phyloP scores from a whole-genome alignment of 331 rosid genomes.

The Acacia concinna region DNA sequence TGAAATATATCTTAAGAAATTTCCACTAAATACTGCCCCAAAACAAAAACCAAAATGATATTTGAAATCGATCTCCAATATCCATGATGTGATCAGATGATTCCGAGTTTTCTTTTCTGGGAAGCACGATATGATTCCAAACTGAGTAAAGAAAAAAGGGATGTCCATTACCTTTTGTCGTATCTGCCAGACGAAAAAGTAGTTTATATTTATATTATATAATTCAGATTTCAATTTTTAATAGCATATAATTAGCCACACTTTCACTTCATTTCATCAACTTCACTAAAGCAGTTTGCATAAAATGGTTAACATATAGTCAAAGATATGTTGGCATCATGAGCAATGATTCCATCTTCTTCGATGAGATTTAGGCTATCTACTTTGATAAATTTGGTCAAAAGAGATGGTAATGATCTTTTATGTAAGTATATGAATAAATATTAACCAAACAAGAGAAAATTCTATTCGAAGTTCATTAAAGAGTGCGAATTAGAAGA shows the following conservation, averaged over 20 bases:
- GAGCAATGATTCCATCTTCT: slow-evolving; percentile 33
- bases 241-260: slow-evolving; percentile 9
- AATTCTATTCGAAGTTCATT: neutral
- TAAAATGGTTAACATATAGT: slow-evolving; percentile 20
- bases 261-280: slow-evolving; percentile 2
- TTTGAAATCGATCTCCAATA: neutral
- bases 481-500: neutral
- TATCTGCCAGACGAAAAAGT: slow-evolving; percentile 8
- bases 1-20: neutral
- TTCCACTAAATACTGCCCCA: neutral
- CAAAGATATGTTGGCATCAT: slow-evolving; percentile 37
- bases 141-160: slow-evolving; percentile 15
- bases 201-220: neutral
- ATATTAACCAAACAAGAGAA: neutral
- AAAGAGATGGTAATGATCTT: neutral
- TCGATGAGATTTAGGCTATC: neutral
- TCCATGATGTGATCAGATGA: neutral
- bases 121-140: neutral
- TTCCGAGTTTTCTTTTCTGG: neutral
- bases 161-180: slow-evolving; percentile 34
- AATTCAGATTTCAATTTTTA: neutral
- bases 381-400: neutral
- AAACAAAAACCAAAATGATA: neutral
- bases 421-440: neutral
- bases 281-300: slow-evolving; percentile 17